Percentiles rank a stretch among this genome's conserved stretches.
Evolutionary conservation across 208 protist species (phyloP).

Genomic region (Trypanosoma mega): DNA sequence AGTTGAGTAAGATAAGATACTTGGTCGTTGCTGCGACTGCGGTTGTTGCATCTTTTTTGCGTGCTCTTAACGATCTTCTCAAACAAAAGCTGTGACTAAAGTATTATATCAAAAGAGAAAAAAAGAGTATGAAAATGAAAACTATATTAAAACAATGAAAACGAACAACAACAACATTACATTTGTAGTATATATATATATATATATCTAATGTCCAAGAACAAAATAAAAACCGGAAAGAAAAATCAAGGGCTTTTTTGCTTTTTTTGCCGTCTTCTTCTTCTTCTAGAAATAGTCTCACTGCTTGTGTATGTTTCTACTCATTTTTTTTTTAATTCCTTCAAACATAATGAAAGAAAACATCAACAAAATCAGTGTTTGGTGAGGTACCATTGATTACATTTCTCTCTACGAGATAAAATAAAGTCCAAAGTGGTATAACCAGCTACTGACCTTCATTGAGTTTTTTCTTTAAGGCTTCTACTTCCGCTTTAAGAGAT

Average conservation of each 20-base stretch:
- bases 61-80: too few species aligned
- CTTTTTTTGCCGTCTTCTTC: not conserved
- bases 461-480: constrained; percentile 75
- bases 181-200: not conserved
- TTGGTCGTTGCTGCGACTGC: constrained; percentile 37
- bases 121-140: not conserved
- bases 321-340: too few species aligned
- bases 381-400: too few species aligned
- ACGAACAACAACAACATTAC: constrained; percentile 3
- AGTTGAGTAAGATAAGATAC: constrained; percentile 88
- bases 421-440: not conserved
- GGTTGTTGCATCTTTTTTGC: constrained; percentile 6
- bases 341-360: too few species aligned
- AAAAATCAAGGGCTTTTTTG: constrained; percentile 1
- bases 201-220: constrained; percentile 2
- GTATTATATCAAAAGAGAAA: constrained; percentile 6
- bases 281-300: too few species aligned
- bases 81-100: not conserved
- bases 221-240: constrained; percentile 1
- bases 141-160: not conserved
- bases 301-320: too few species aligned
- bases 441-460: constrained; percentile 32
- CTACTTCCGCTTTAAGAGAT: constrained; percentile 79
- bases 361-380: too few species aligned
- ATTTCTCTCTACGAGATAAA: not conserved